A percentile compares a stretch with the other conserved stretches of the same genome.
Conservation (phyloP, 495 filamentous ascomycete genomes). For the Xylaria venustula region DNA sequence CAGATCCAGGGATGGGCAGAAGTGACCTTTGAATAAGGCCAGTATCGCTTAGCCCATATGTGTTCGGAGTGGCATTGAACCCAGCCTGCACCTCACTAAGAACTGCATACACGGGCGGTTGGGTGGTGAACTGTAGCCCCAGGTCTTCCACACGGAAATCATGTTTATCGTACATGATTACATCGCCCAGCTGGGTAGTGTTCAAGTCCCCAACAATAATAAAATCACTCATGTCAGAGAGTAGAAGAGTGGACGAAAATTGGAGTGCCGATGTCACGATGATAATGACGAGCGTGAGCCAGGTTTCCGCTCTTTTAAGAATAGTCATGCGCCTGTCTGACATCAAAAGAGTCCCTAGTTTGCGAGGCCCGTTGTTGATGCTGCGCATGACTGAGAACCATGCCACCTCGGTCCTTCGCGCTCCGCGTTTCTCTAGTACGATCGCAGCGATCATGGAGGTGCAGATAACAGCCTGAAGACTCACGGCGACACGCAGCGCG, state of each 20-base stretch:
- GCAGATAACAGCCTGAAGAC: neutral
- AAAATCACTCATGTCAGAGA: neutral
- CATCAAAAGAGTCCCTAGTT: neutral
- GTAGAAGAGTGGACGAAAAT: neutral
- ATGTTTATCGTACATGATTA: neutral
- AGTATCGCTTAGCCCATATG: neutral
- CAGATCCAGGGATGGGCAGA: neutral
- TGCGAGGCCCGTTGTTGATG: neutral
- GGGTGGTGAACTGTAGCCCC: neutral
- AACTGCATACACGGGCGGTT: neutral
- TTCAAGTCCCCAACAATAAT: neutral
- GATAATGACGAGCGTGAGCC: neutral
- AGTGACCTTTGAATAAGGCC: neutral
- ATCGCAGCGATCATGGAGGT: neutral
- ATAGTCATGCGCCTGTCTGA: neutral
- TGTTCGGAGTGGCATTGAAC: neutral
- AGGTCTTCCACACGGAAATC: too few relatives aligned
- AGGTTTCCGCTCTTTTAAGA: neutral
- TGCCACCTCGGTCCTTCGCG: neutral
- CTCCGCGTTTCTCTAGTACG: neutral
- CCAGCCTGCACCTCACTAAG: neutral
- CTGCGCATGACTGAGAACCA: neutral
- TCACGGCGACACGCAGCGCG: neutral
- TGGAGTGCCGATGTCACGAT: neutral
- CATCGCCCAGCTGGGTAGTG: neutral